phyloP scores from a whole-genome alignment of 2,329 filamentous ascomycete genomes.

The Aspergillus sp. region DNA sequence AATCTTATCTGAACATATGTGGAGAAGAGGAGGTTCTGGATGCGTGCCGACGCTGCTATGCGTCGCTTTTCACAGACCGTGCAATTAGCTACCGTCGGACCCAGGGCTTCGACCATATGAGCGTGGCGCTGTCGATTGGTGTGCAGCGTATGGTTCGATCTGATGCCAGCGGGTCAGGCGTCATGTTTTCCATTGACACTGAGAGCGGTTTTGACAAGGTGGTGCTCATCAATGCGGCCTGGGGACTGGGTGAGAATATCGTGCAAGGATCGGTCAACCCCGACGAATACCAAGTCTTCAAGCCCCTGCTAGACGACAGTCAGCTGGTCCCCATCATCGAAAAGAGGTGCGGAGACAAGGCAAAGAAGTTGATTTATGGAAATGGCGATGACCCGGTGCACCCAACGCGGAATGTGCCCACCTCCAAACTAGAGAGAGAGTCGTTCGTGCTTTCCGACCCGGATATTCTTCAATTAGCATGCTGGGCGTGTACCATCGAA shows the following conservation, averaged over 20 bases:
- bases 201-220: conserved; percentile 40
- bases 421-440: not conserved
- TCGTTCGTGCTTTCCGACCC: conserved; percentile 8
- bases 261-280: conserved; percentile 39
- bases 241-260: conserved; percentile 40
- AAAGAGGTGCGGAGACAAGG: conserved; percentile 36
- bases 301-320: conserved; percentile 28
- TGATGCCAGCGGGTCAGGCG: conserved; percentile 33
- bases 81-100: conserved; percentile 10
- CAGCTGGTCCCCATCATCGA: conserved; percentile 30
- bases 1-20: conserved; percentile 37
- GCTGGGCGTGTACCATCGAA: conserved; percentile 37
- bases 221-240: conserved; percentile 39
- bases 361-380: conserved; percentile 36
- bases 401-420: not conserved
- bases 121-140: conserved; percentile 20
- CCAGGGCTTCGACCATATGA: conserved; percentile 20
- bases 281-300: conserved; percentile 41
- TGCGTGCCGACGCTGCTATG: conserved; percentile 12
- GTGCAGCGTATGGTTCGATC: conserved; percentile 32
- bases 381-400: conserved; percentile 16
- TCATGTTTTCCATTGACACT: conserved; percentile 43
- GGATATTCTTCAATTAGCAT: conserved; percentile 35
- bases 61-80: not conserved
- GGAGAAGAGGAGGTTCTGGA: conserved; percentile 30